phyloP scores from a whole-genome alignment of 257 asterid species.

The Solanum appendiculatum region DNA sequence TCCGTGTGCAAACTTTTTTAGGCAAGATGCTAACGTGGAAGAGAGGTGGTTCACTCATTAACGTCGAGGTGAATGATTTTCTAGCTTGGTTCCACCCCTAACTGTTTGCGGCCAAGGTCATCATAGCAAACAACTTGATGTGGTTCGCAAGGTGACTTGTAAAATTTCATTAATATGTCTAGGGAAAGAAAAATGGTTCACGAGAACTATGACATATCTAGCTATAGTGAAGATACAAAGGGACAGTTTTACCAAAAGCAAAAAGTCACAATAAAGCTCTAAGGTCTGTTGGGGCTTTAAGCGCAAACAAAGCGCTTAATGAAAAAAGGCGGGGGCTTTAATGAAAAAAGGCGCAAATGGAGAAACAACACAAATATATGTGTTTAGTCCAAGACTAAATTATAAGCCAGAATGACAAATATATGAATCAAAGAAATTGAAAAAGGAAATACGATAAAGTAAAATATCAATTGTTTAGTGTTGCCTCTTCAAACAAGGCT shows the following conservation, averaged over 20 bases:
- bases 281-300: not conserved
- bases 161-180: not conserved
- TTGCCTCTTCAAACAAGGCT: not conserved
- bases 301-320: not conserved
- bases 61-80: not conserved
- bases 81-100: not conserved
- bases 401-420: not conserved
- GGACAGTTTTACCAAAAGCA: not conserved
- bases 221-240: not conserved
- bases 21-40: not conserved
- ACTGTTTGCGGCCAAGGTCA: not conserved
- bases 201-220: not conserved
- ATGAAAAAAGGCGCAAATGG: not conserved
- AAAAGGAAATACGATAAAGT: not conserved
- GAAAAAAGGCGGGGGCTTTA: not conserved
- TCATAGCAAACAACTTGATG: not conserved
- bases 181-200: not conserved
- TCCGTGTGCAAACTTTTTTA: not conserved
- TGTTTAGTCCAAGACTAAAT: not conserved
- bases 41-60: not conserved
- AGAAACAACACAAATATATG: not conserved
- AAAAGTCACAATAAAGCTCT: not conserved
- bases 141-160: not conserved
- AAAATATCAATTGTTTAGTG: not conserved
- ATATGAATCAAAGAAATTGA: not conserved